Conservation (phyloP, 306 rosid genomes). For the Neltuma alba region DNA sequence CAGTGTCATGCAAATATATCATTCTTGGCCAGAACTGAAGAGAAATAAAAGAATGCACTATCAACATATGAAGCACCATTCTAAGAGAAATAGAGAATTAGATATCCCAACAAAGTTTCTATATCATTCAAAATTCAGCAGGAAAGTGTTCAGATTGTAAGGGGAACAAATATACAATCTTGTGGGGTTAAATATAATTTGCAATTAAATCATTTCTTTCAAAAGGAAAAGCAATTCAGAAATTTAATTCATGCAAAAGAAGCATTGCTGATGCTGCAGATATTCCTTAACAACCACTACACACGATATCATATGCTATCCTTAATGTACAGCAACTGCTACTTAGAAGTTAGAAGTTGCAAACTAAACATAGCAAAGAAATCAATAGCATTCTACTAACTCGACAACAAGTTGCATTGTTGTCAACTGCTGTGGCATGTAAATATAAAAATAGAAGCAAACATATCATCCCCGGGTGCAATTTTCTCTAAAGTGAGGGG, state of each 20-base stretch:
- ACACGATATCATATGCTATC: not conserved
- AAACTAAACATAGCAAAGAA: not conserved
- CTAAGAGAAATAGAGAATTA: not conserved
- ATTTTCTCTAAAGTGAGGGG: not conserved
- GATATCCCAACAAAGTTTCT: no score
- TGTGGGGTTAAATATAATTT: not conserved
- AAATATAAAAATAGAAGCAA: not conserved
- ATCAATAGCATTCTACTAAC: conserved; percentile 1
- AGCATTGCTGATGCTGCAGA: not conserved
- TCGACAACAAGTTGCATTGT: not conserved
- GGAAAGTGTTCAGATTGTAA: no score
- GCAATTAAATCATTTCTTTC: not conserved
- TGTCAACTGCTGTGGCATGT: not conserved
- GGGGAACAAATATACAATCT: not conserved
- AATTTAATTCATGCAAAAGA: not conserved
- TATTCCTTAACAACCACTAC: not conserved
- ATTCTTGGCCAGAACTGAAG: no score
- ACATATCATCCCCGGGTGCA: conserved; percentile 43
- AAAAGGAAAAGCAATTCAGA: not conserved
- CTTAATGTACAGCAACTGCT: not conserved
- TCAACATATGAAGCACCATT: not conserved
- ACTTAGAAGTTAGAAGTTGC: not conserved
- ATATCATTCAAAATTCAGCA: no score
- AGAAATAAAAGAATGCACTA: conserved; percentile 7
- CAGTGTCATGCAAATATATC: conserved; percentile 6